Percentiles rank a stretch among this genome's conserved stretches.
Conservation (phyloP, 768 basidiomycete species). For the Suillus subalutaceus region DNA sequence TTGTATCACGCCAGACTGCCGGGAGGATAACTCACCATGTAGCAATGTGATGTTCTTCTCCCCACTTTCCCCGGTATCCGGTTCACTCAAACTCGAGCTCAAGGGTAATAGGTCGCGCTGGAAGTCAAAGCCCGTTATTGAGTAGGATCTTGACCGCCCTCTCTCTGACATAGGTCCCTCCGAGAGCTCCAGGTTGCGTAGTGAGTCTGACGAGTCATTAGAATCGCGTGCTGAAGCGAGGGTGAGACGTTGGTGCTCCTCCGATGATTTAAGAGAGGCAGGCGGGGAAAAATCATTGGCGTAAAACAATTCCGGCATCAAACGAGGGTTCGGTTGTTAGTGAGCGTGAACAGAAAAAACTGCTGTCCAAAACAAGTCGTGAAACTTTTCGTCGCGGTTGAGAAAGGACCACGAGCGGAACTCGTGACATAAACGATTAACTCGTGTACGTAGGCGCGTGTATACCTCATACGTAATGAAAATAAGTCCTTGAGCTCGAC, state of each 20-base stretch:
- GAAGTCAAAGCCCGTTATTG: conserved; percentile 78
- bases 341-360: background rate
- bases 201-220: conserved; percentile 68
- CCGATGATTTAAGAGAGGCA: conserved; percentile 16
- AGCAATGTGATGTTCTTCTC: conserved; percentile 79
- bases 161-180: conserved; percentile 53
- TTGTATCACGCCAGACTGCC: conserved; percentile 13
- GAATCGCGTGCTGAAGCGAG: conserved; percentile 5
- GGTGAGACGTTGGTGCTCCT: conserved; percentile 17
- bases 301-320: conserved; percentile 1
- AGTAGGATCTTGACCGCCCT: conserved; percentile 58
- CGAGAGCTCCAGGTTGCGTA: conserved; percentile 78
- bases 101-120: conserved; percentile 77
- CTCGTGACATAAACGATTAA: background rate
- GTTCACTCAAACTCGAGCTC: conserved; percentile 75
- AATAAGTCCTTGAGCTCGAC: background rate
- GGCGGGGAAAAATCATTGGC: conserved; percentile 18
- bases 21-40: conserved; percentile 57
- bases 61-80: conserved; percentile 50
- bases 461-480: background rate
- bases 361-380: background rate
- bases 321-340: background rate
- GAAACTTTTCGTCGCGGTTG: background rate
- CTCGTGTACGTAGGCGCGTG: background rate
- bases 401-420: background rate